Percentiles rank a stretch among this genome's conserved stretches.
Evolutionary conservation across 2,329 filamentous ascomycete species (phyloP).

Genomic region (Pestalotiopsis sp.): DNA sequence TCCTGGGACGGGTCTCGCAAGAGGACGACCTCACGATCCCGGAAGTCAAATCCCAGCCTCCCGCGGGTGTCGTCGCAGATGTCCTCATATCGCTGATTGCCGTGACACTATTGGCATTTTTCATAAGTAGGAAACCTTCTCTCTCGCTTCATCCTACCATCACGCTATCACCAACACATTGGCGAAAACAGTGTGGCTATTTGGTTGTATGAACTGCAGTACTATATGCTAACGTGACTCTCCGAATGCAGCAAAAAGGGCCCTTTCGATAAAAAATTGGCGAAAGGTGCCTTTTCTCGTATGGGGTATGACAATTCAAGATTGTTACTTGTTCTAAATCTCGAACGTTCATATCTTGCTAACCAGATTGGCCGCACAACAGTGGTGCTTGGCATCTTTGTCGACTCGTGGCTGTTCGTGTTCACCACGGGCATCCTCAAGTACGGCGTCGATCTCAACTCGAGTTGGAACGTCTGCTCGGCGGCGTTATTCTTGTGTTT

Average conservation of each 20-base stretch:
- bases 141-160: no score
- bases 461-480: slow-evolving; percentile 52
- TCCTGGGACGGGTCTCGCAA: not conserved
- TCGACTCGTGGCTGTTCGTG: slow-evolving; percentile 63
- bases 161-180: not conserved
- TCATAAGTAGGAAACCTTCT: slow-evolving; percentile 22
- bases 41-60: slow-evolving; percentile 6
- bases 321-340: not conserved
- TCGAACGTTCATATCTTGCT: not conserved
- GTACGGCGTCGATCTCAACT: slow-evolving; percentile 59
- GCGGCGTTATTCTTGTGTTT: slow-evolving; percentile 64
- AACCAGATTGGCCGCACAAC: not conserved
- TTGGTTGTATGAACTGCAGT: not conserved
- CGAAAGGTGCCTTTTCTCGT: slow-evolving; percentile 42
- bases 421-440: slow-evolving; percentile 59
- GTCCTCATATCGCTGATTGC: slow-evolving; percentile 21
- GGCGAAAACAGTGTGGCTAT: not conserved
- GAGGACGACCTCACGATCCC: not conserved
- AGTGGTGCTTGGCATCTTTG: slow-evolving; percentile 65
- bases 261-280: slow-evolving; percentile 41
- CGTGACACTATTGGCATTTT: slow-evolving; percentile 21
- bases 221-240: slow-evolving; percentile 4
- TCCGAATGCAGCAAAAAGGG: slow-evolving; percentile 37
- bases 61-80: slow-evolving; percentile 17
- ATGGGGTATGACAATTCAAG: slow-evolving; percentile 39